Evolutionary conservation across 768 basidiomycete species (phyloP).

Genomic region (Russula sp.): DNA sequence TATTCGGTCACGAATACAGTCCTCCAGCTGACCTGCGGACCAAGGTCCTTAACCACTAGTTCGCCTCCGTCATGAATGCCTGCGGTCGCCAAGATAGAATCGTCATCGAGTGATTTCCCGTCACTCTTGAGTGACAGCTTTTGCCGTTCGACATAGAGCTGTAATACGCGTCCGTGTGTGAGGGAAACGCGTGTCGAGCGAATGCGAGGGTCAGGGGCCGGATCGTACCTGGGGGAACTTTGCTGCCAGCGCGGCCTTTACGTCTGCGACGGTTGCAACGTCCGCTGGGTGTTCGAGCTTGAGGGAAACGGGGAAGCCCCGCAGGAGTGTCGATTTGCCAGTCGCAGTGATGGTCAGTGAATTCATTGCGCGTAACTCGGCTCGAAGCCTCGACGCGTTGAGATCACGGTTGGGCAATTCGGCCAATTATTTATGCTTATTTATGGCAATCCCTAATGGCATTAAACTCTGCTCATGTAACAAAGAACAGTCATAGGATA

Average conservation of each 20-base stretch:
- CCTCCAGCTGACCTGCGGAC: slow-evolving; percentile 84
- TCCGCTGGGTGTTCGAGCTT: slow-evolving; percentile 47
- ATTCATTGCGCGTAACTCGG: slow-evolving; percentile 39
- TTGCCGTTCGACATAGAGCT: slow-evolving; percentile 76
- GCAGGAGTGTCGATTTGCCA: slow-evolving; percentile 46
- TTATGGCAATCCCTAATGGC: not conserved
- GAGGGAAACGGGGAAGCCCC: slow-evolving; percentile 50
- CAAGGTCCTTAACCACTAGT: slow-evolving; percentile 83
- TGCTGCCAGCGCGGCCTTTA: slow-evolving; percentile 62
- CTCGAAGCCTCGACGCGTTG: not conserved
- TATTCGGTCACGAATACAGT: slow-evolving; percentile 95
- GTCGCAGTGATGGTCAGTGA: slow-evolving; percentile 53
- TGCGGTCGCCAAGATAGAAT: slow-evolving; percentile 54
- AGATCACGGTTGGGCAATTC: not conserved
- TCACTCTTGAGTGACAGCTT: slow-evolving; percentile 64
- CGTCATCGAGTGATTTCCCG: slow-evolving; percentile 60
- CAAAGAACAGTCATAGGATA: no score
- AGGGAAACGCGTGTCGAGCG: not conserved
- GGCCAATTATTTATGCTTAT: not conserved
- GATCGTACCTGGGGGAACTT: slow-evolving; percentile 51
- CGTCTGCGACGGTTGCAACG: slow-evolving; percentile 58
- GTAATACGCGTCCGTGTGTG: not conserved
- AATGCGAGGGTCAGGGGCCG: not conserved
- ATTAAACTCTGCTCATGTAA: no score
- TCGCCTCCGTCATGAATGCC: slow-evolving; percentile 59